Evolutionary conservation across 306 rosid species (phyloP).

Genomic region (Vachellia pachyceras): DNA sequence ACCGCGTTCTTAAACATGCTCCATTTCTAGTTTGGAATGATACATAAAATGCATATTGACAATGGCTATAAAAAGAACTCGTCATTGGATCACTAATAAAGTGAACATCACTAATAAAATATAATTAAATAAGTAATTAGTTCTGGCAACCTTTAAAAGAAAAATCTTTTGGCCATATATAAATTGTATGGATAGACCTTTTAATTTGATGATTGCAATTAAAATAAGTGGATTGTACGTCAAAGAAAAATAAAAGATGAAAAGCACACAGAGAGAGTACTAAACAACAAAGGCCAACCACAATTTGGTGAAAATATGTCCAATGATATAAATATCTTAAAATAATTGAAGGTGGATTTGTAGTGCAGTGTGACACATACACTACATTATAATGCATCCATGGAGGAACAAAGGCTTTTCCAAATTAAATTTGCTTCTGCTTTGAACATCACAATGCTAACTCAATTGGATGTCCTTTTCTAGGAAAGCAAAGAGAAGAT

Average conservation of each 20-base stretch:
- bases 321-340: background rate
- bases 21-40: background rate
- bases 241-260: background rate
- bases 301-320: background rate
- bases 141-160: background rate
- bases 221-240: background rate
- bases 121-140: background rate
- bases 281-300: background rate
- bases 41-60: background rate
- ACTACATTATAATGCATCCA: background rate
- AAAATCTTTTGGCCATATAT: background rate
- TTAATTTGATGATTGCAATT: background rate
- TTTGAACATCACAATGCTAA: conserved; percentile 24
- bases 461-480: conserved; percentile 18
- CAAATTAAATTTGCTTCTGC: conserved; percentile 22
- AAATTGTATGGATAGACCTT: background rate
- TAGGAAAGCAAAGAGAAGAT: conserved; percentile 27
- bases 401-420: conserved; percentile 1
- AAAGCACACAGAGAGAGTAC: background rate
- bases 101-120: background rate
- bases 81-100: background rate
- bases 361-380: conserved; percentile 23
- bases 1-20: too few relatives aligned
- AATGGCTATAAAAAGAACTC: background rate
- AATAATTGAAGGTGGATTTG: background rate